Conservation (phyloP, 768 basidiomycete genomes). For the Mycena crocata region DNA sequence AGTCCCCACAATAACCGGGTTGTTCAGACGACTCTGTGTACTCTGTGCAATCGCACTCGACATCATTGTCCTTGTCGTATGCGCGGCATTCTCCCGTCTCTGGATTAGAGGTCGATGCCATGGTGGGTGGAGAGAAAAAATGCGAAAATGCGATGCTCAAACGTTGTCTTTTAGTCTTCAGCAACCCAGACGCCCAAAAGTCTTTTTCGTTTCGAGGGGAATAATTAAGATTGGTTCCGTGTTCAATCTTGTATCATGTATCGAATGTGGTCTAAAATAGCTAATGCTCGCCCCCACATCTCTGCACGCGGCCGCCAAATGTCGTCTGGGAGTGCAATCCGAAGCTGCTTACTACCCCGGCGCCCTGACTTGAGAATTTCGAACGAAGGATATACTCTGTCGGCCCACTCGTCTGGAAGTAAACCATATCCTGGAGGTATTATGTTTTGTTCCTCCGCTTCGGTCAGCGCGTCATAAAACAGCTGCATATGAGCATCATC, state of each 20-base stretch:
- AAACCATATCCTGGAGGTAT: slow-evolving; percentile 31
- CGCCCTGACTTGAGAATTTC: slow-evolving; percentile 25
- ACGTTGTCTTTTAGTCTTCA: neutral
- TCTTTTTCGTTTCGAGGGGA: neutral
- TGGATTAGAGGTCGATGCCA: neutral
- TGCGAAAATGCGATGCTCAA: neutral
- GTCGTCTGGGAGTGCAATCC: neutral
- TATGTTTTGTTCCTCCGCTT: neutral
- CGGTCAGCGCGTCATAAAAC: neutral
- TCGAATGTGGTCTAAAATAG: neutral
- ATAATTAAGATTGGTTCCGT: neutral
- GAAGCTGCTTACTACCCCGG: neutral
- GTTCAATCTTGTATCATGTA: too few relatives aligned
- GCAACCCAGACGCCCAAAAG: neutral
- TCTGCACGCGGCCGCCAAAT: slow-evolving; percentile 16
- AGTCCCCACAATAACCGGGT: neutral
- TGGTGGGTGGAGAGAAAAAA: neutral
- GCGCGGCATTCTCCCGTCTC: slow-evolving; percentile 6
- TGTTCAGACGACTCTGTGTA: neutral
- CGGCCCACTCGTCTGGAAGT: slow-evolving; percentile 33
- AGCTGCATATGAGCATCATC: slow-evolving; percentile 3
- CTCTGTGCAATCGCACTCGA: slow-evolving; percentile 1
- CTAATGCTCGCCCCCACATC: slow-evolving; percentile 13
- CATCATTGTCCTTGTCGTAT: neutral
- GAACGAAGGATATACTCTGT: slow-evolving; percentile 11